Percentiles rank a stretch among this genome's conserved stretches.
These are phyloP conservation scores for Coniella lustricola DNA, from an alignment of 2,329 filamentous ascomycete species.

Conservation along the genomic window DNA sequence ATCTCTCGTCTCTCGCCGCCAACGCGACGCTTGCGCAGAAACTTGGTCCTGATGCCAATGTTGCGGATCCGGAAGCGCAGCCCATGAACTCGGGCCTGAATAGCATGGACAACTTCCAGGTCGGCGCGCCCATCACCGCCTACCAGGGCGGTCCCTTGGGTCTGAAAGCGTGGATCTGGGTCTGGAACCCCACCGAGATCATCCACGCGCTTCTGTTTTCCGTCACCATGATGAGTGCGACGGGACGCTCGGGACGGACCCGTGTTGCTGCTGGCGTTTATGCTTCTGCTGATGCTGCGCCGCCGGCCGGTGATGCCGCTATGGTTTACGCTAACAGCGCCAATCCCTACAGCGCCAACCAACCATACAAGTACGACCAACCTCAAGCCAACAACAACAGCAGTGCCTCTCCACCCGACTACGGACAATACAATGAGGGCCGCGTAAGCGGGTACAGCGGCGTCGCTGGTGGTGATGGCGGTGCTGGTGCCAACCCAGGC, in stretches of 20 bases:
- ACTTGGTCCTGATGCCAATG: neutral
- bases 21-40: too few species aligned
- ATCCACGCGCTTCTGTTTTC: constrained; percentile 5
- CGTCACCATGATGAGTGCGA: neutral
- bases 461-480: neutral
- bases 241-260: too few species aligned
- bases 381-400: too few species aligned
- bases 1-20: constrained; percentile 4
- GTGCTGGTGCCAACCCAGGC: neutral
- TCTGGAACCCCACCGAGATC: constrained; percentile 16
- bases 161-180: constrained; percentile 12
- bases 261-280: too few species aligned
- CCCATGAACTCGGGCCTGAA: constrained; percentile 8
- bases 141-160: constrained; percentile 19
- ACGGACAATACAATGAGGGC: neutral
- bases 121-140: constrained; percentile 5
- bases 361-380: neutral
- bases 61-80: constrained; percentile 1
- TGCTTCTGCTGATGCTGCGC: too few species aligned
- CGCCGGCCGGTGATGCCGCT: too few species aligned
- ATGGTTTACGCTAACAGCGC: neutral
- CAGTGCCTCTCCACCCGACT: too few species aligned
- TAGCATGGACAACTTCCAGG: too few species aligned
- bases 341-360: neutral
- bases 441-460: neutral